A percentile compares a stretch with the other conserved stretches of the same genome.
These are phyloP conservation scores for Salinomyces thailandicus DNA, from an alignment of 2,329 filamentous ascomycete genomes.

Conservation along the genomic window DNA sequence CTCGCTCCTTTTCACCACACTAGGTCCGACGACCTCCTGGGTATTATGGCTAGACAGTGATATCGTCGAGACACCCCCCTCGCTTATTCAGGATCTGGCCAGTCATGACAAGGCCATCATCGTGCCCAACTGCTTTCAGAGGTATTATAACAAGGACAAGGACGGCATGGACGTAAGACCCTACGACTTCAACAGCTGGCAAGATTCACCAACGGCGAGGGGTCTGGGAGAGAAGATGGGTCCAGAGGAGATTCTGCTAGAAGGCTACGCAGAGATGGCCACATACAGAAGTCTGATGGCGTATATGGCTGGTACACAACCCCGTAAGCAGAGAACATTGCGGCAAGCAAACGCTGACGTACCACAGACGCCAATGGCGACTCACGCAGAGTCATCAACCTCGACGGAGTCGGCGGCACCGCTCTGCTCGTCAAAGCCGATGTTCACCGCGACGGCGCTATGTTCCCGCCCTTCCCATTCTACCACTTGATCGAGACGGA, in stretches of 20 bases:
- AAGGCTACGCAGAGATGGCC: constrained; percentile 86
- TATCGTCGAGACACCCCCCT: constrained; percentile 74
- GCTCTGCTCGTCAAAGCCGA: constrained; percentile 90
- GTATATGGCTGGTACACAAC: constrained; percentile 53
- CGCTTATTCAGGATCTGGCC: constrained; percentile 85
- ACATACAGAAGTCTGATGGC: constrained; percentile 91
- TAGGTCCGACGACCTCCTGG: constrained; percentile 87
- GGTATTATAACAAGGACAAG: constrained; percentile 58
- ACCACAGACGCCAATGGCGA: constrained; percentile 21
- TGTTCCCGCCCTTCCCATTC: constrained; percentile 95
- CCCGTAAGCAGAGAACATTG: background rate
- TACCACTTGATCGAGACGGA: constrained; percentile 97
- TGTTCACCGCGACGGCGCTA: constrained; percentile 91
- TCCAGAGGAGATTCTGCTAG: constrained; percentile 81
- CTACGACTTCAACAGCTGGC: constrained; percentile 98
- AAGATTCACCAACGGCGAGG: constrained; percentile 72
- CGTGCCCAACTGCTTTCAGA: constrained; percentile 91
- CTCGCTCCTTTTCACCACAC: constrained; percentile 85
- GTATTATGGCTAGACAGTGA: constrained; percentile 93
- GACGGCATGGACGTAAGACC: constrained; percentile 65
- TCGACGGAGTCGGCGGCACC: constrained; percentile 91
- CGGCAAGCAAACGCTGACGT: constrained; percentile 16
- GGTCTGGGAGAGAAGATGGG: constrained; percentile 70
- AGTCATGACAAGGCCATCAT: constrained; percentile 81
- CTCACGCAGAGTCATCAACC: constrained; percentile 39